These are phyloP conservation scores for Claviceps sorghi DNA, from an alignment of 2,329 filamentous ascomycete species.

Conservation along the genomic window DNA sequence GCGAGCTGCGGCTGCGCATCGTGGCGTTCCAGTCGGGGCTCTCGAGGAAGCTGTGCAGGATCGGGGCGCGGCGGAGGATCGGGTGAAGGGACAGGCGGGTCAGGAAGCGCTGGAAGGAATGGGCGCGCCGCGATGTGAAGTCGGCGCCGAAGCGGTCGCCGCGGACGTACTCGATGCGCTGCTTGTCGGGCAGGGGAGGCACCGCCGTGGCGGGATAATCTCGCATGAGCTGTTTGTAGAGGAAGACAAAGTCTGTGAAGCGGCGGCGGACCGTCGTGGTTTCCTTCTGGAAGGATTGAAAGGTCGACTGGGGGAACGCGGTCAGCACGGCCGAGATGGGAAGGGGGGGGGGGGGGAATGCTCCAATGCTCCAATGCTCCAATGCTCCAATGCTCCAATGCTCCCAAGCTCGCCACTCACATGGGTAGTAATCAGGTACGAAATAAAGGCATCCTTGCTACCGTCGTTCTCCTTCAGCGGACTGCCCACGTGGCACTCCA, in stretches of 20 bases:
- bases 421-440: conserved; percentile 83
- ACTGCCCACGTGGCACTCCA: conserved; percentile 70
- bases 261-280: conserved; percentile 70
- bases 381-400: neutral
- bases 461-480: conserved; percentile 93
- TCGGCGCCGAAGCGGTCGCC: conserved; percentile 89
- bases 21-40: conserved; percentile 92
- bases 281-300: conserved; percentile 77
- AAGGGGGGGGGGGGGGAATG: too few relatives aligned
- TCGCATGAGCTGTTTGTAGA: conserved; percentile 76
- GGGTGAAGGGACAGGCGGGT: conserved; percentile 77
- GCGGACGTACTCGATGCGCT: conserved; percentile 97
- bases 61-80: conserved; percentile 64
- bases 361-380: too few relatives aligned
- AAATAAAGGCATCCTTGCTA: conserved; percentile 92
- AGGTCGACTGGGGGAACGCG: conserved; percentile 54
- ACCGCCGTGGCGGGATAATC: conserved; percentile 89
- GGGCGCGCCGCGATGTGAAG: conserved; percentile 76
- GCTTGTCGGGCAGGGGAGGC: conserved; percentile 90
- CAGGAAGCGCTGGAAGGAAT: conserved; percentile 84
- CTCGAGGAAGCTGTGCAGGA: conserved; percentile 84
- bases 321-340: neutral
- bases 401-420: too few relatives aligned
- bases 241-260: conserved; percentile 95
- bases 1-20: conserved; percentile 64